phyloP scores from a whole-genome alignment of 2,329 filamentous ascomycete species.

The Calonectria fujianensis region DNA sequence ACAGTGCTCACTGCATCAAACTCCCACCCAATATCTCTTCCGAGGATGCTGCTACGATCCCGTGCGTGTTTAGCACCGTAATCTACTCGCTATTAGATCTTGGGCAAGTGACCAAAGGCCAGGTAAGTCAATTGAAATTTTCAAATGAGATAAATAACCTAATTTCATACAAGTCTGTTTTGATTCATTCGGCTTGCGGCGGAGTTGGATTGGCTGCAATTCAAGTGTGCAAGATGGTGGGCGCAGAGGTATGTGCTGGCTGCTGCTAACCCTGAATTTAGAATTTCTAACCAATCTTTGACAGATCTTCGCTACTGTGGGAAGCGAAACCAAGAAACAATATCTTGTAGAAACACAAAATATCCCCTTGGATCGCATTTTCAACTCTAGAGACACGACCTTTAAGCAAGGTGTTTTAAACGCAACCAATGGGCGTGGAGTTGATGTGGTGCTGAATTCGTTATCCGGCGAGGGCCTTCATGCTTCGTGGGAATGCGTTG shows the following conservation, averaged over 20 bases:
- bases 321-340: conserved; percentile 54
- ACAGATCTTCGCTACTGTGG: conserved; percentile 52
- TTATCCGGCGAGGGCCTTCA: conserved; percentile 56
- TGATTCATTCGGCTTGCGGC: conserved; percentile 58
- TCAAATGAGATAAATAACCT: background rate
- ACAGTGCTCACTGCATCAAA: background rate
- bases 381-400: conserved; percentile 52
- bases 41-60: background rate
- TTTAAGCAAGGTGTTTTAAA: conserved; percentile 54
- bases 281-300: background rate
- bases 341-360: conserved; percentile 51
- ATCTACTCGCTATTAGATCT: background rate
- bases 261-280: accelerated
- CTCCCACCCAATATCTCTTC: background rate
- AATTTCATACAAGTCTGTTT: conserved; percentile 45
- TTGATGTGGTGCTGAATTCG: conserved; percentile 59
- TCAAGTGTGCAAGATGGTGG: conserved; percentile 50
- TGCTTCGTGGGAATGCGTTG: conserved; percentile 60
- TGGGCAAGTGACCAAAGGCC: background rate
- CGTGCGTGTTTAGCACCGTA: background rate
- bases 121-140: background rate
- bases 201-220: conserved; percentile 58
- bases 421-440: conserved; percentile 53
- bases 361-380: conserved; percentile 49
- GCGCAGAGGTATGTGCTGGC: conserved; percentile 44